Percentiles rank a stretch among this genome's conserved stretches.
phyloP scores from a whole-genome alignment of 2,329 filamentous ascomycete species.

The Aureobasidium leucospermi region DNA sequence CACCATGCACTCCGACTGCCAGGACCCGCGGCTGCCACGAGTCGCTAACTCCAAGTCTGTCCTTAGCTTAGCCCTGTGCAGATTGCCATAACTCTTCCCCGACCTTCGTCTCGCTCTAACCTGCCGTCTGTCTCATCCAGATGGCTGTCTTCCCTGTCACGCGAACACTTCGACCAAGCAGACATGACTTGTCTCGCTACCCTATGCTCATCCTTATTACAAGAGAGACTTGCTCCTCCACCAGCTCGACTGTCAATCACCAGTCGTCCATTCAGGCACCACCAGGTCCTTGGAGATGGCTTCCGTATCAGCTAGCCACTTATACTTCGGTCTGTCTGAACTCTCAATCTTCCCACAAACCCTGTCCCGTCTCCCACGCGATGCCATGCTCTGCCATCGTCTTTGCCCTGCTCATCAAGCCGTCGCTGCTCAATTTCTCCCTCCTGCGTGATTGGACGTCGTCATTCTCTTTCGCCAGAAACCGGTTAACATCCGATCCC shows the following conservation, averaged over 20 bases:
- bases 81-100: slow-evolving; percentile 2
- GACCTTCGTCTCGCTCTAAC: neutral
- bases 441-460: neutral
- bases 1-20: neutral
- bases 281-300: neutral
- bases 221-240: neutral
- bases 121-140: neutral
- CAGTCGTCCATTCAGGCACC: neutral
- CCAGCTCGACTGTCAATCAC: neutral
- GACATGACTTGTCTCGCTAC: neutral
- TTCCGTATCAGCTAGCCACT: neutral
- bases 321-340: neutral
- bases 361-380: neutral
- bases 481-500: neutral
- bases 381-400: neutral
- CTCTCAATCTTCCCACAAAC: neutral
- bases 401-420: neutral
- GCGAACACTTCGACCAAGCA: neutral
- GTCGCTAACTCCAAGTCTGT: neutral
- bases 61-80: slow-evolving; percentile 3
- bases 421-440: neutral
- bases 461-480: neutral
- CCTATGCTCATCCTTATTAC: neutral
- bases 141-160: neutral
- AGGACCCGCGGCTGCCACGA: neutral